Evolutionary conservation across 352 stramenopile genomes (phyloP), one percentile per base, ranked within the genome.

Genomic region (Saprolegnia diclina): DNA sequence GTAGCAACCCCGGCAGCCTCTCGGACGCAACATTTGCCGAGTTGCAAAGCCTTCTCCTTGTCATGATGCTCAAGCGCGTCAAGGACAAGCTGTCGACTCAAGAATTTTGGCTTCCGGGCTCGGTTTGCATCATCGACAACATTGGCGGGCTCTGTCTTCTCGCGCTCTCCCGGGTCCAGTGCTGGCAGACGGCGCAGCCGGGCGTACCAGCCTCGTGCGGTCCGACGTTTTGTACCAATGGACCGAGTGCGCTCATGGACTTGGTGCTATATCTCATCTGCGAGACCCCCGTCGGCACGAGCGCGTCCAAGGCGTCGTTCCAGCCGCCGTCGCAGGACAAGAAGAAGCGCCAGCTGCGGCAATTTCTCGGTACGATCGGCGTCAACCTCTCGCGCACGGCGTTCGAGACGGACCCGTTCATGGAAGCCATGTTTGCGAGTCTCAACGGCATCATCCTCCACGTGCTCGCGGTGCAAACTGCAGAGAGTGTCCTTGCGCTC

Each of bases 361-460:
- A 80, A 22, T 71, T 85, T 19, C 77, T 87, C n/a, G 74, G 74
- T 7, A 76, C 78, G 11, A 86, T 59, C 11, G 52, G 52, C 35
- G 52, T 90, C 53, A 80, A 46, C 3, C 69, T 77, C 6, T 78
- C 78, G 1, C 81, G 81, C 22, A 84, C 83, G 0, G 74, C 73
- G 10, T 59, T 59, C 9, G 81, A 91, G 56, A 65, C 85, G 4
- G 80, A 90, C 26, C 73, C 54, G 14, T 65, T 91, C 55, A 65
- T 80, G 18, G 72, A 77, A 1, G 75, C 79, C n/a, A 73, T 91
- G 67, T 86, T 81, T 61, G 55, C 70, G 18, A 76, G 79, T 22
- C 71, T 89, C 14, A 87, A 88, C 44, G 74, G 79, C 9, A 77
- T 86, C 7, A 71, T 90, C n/a, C 71, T 90, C 10, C 83, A 91